A percentile compares a stretch with the other conserved stretches of the same genome.
Evolutionary conservation across 306 rosid species (phyloP).

Genomic region (Castanospermum australe): DNA sequence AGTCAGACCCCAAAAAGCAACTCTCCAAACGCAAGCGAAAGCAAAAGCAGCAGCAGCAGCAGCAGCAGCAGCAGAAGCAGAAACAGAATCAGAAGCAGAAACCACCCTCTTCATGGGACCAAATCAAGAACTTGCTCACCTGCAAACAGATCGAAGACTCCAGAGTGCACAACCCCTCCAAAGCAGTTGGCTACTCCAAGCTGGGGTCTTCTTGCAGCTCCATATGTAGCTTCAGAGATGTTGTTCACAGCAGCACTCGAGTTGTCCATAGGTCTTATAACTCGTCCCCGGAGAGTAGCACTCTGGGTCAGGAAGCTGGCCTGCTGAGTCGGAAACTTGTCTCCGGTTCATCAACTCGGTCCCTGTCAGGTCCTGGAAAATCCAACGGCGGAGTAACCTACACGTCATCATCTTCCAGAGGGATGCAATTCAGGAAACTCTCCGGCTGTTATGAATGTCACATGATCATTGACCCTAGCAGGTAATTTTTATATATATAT

Average conservation of each 20-base stretch:
- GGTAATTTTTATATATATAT: constrained; percentile 36
- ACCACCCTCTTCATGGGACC: constrained; percentile 80
- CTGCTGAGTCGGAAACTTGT: constrained; percentile 51
- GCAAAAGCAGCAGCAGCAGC: constrained; percentile 18
- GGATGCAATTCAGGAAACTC: constrained; percentile 86
- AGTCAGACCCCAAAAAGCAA: constrained; percentile 38
- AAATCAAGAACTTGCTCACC: constrained; percentile 76
- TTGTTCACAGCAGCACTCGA: constrained; percentile 77
- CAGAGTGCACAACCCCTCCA: constrained; percentile 73
- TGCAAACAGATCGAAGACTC: constrained; percentile 89
- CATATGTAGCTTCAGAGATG: constrained; percentile 88
- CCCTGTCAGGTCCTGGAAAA: constrained; percentile 42
- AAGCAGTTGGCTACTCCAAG: constrained; percentile 52
- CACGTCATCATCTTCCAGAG: constrained; percentile 70
- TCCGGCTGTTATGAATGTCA: constrained; percentile 98
- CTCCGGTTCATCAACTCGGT: constrained; percentile 36
- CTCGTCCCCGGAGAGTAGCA: constrained; percentile 94
- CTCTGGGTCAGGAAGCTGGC: constrained; percentile 74
- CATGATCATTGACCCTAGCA: constrained; percentile 88
- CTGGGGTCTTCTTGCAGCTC: constrained; percentile 91
- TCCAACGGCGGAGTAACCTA: constrained; percentile 41
- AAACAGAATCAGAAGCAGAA: constrained; percentile 35
- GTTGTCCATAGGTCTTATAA: constrained; percentile 80
- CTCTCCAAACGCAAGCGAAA: constrained; percentile 39
- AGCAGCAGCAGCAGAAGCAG: constrained; percentile 34